phyloP scores from a whole-genome alignment of 371 early-diverging fungal species.

The Dentiscutata heterogama region DNA sequence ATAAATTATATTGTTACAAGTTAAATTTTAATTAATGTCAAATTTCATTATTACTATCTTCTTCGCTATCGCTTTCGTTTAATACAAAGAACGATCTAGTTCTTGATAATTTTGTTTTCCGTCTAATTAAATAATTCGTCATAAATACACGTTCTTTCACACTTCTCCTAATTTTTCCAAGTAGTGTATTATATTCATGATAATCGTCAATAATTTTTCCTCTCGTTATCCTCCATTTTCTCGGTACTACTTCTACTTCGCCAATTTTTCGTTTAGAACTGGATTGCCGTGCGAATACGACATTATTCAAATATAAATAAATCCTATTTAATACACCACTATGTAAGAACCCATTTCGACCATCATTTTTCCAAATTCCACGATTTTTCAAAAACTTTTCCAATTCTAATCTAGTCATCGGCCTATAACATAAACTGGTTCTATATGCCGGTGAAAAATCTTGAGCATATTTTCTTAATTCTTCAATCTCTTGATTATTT shows the following conservation, averaged over 20 bases:
- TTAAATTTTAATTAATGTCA: too few species aligned
- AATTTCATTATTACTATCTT: too few species aligned
- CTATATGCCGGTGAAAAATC: constrained; percentile 70
- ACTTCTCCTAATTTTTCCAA: neutral
- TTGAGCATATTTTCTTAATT: constrained; percentile 51
- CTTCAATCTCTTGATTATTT: constrained; percentile 56
- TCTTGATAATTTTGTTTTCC: neutral
- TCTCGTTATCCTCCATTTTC: constrained; percentile 5
- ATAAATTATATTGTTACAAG: too few species aligned
- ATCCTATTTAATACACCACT: constrained; percentile 62
- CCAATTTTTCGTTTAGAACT: neutral
- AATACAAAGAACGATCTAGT: constrained; percentile 36
- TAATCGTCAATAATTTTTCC: constrained; percentile 16
- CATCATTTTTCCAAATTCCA: constrained; percentile 61
- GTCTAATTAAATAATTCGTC: constrained; percentile 2
- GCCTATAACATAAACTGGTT: constrained; percentile 64
- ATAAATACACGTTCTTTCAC: constrained; percentile 1
- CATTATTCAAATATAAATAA: constrained; percentile 56
- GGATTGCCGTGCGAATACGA: constrained; percentile 4
- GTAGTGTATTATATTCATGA: neutral
- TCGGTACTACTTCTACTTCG: neutral
- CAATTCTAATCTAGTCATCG: constrained; percentile 60
- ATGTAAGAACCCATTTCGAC: constrained; percentile 58
- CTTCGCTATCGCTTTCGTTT: neutral
- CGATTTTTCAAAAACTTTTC: constrained; percentile 62